Base-by-base conservation (phyloP, 495 filamentous ascomycete genomes). In the Neurospora hispaniola region DNA sequence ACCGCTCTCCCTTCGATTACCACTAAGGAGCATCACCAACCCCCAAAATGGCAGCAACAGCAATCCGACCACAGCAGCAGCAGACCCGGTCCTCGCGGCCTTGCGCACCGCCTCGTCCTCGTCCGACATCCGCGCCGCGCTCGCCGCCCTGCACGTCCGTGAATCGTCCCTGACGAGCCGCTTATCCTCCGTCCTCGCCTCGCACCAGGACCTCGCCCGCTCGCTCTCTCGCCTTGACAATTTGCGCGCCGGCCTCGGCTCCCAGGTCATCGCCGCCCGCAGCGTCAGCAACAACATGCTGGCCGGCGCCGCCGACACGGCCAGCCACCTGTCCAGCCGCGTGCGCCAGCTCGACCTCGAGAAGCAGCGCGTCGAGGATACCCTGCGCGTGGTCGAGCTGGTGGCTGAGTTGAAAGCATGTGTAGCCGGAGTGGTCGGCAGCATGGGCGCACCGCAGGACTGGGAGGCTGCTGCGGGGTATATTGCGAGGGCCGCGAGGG, bases 391-490 rank as follows among this genome's bases (percentile, higher is more conserved):
- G 31, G 96, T 98, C 5, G 95, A 98, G 78, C 94, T 97, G 80
- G 96, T 99, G 6, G 90, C 93, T 9, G 96, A 99, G 83, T 90
- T 99, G 69, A 98, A 98, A 81, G 89, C 94, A 8, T 99, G 96
- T 78, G 93, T 98, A 48, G 88, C 97, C 23, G 96, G 96, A n/a
- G 94, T 98, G 38, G 89, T 93, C 16, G 94, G 93, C 20, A 94
- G 92, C 48, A 98, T 99, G 96, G 96, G 96, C 14, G 96, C 94
- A 3, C 92, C 96, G 46, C 96, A 99, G 81, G 96, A 98, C 82
- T 99, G 96, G 96, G 96, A 99, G 83, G 95, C 91, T 1, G 96
- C 96, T 5, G 96, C 96, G 46, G 91, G 87, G 42, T 98, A 97
- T 80, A 86, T 98, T 54, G 88, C 90, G 70, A 90, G 96, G 12